Percentiles rank a stretch among this genome's conserved stretches.
Evolutionary conservation across 495 filamentous ascomycete genomes (phyloP).

Genomic region (Pyronema domesticum): DNA sequence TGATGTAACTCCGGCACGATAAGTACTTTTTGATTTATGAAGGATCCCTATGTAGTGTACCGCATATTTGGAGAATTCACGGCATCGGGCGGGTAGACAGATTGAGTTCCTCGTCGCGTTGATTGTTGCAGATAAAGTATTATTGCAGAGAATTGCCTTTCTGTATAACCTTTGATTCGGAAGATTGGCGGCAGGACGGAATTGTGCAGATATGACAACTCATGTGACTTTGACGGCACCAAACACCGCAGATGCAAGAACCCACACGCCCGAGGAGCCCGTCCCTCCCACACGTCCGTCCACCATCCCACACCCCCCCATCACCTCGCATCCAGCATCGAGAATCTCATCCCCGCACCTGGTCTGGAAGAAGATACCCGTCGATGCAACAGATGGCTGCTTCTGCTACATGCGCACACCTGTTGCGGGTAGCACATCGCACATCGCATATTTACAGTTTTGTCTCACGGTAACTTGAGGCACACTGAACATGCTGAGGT

Average conservation of each 20-base stretch:
- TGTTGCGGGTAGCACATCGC: too few species aligned
- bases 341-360: not conserved
- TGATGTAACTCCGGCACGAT: too few species aligned
- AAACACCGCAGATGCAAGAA: not conserved
- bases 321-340: not conserved
- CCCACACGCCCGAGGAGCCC: not conserved
- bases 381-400: not conserved
- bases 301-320: not conserved
- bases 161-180: not conserved
- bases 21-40: too few species aligned
- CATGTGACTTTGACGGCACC: slow-evolving; percentile 1
- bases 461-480: too few species aligned
- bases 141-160: too few species aligned
- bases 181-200: not conserved
- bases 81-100: too few species aligned
- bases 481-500: too few species aligned
- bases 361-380: not conserved
- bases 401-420: not conserved
- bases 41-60: too few species aligned
- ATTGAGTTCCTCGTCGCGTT: too few species aligned
- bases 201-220: not conserved
- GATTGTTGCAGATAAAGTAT: too few species aligned
- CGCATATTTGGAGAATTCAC: too few species aligned
- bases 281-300: not conserved
- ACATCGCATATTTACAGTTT: too few species aligned